Conservation (phyloP, 257 asterid species). For the Ocimum tenuiflorum region DNA sequence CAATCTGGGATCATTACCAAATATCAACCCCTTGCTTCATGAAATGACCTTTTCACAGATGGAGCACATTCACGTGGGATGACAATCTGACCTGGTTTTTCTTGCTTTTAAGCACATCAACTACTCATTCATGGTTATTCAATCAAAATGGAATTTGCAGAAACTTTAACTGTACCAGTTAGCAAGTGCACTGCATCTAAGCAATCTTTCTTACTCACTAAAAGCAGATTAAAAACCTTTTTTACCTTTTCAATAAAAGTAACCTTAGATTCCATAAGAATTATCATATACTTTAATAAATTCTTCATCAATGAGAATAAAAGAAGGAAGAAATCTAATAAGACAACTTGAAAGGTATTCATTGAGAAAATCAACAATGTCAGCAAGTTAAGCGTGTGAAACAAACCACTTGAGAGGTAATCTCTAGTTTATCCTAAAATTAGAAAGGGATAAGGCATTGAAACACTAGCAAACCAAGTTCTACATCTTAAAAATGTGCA, state of each 20-base stretch:
- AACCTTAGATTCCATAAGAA: not conserved
- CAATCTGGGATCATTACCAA: not conserved
- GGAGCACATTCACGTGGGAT: not conserved
- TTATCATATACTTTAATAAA: not conserved
- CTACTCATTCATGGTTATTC: not conserved
- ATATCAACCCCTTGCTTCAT: not conserved
- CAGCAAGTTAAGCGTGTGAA: too few relatives aligned
- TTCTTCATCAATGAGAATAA: not conserved
- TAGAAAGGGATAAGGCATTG: too few relatives aligned
- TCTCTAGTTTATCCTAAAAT: too few relatives aligned
- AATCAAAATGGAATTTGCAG: not conserved
- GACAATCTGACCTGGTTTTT: not conserved
- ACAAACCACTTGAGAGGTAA: too few relatives aligned
- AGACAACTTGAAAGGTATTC: not conserved
- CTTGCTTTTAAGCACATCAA: not conserved
- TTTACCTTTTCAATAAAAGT: not conserved
- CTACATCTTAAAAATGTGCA: not conserved
- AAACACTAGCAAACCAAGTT: too few relatives aligned
- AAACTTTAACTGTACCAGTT: not conserved
- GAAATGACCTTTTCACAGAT: too few relatives aligned
- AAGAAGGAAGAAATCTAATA: not conserved
- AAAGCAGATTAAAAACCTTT: not conserved
- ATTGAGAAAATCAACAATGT: too few relatives aligned
- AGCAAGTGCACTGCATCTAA: not conserved
- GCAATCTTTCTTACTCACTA: not conserved